A percentile compares a stretch with the other conserved stretches of the same genome.
Evolutionary conservation across 805 yeast species (phyloP).

Genomic region (Kazachstania psychrophila): DNA sequence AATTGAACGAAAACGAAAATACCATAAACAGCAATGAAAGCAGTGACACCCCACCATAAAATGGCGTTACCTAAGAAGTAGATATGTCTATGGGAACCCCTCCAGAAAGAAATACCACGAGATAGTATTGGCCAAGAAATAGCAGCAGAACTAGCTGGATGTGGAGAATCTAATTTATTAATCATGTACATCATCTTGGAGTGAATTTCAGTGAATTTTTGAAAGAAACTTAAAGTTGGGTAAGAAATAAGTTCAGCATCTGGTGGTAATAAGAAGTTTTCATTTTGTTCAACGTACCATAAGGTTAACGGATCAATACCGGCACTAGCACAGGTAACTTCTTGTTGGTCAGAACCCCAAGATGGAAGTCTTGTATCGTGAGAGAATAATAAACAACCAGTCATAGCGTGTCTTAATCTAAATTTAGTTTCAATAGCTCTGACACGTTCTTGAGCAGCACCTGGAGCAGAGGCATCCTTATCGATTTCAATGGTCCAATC

Average conservation of each 20-base stretch:
- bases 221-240: constrained; percentile 42
- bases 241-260: constrained; percentile 47
- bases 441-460: constrained; percentile 45
- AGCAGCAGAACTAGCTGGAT: constrained; percentile 63
- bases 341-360: constrained; percentile 80
- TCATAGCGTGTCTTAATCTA: constrained; percentile 70
- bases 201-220: constrained; percentile 58
- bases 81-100: constrained; percentile 41
- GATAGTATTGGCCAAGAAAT: constrained; percentile 62
- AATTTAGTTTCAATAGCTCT: constrained; percentile 63
- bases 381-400: constrained; percentile 69
- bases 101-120: constrained; percentile 79
- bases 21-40: constrained; percentile 40
- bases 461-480: constrained; percentile 39
- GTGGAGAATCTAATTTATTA: constrained; percentile 56
- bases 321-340: constrained; percentile 69
- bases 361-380: constrained; percentile 63
- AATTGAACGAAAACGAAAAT: constrained; percentile 37
- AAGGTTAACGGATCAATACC: constrained; percentile 52
- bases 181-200: constrained; percentile 67
- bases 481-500: constrained; percentile 74
- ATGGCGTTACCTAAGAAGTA: constrained; percentile 71
- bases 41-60: constrained; percentile 65
- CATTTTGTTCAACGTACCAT: constrained; percentile 71
- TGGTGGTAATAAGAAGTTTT: constrained; percentile 37